Base-by-base conservation (phyloP, 495 filamentous ascomycete genomes). In the Daldinia decipiens region DNA sequence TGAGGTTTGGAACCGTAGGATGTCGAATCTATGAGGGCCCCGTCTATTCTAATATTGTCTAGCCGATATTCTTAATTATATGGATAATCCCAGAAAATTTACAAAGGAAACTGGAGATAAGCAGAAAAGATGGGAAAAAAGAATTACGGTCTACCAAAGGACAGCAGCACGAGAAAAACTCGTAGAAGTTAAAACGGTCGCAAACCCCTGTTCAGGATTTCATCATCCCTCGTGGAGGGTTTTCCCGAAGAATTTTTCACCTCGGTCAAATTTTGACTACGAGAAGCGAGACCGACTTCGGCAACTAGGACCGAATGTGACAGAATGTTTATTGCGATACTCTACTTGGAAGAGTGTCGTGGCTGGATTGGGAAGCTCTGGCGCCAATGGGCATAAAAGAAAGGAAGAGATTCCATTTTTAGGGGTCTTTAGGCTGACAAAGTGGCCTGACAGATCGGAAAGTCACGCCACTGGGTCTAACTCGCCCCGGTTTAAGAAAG, bases 391-490 rank as follows among this genome's bases (percentile, higher is more conserved):
- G 65, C 65, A 57, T 62, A 36, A 57, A 68, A 56, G 61, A 68
- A 61, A 58, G 19, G 27, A 62, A 69, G 36, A 65, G 57, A 68
- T 69, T 51, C 70, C 70, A 62, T 65, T 69, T 73, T 61, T 73
- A 73, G 70, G 70, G 69, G 61, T 61, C 59, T 73, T 73, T 73
- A 73, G 70, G 70, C 70, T 73, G 70, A 51, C 65, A 73, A 68
- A 69, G 70, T 73, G 70, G 70, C 39, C 70, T 73, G 70, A 73
- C 70, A 60, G 69, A 62, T 65, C 43, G 51, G 24, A 50, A 73
- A 73, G 70, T 73, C 70, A 73, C 70, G 70, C 70, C 70, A 73
- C 70, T 57, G 15, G 39, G 50, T 62, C 12, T 21, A 68, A 68
- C 43, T 57, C 38, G 65, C 65, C 70, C 70, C 70, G 57, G 52